Evolutionary conservation across 192 early-diverging fungal genomes (phyloP), one percentile per base, ranked within the genome.

Genomic region (Backusella morwellensis): DNA sequence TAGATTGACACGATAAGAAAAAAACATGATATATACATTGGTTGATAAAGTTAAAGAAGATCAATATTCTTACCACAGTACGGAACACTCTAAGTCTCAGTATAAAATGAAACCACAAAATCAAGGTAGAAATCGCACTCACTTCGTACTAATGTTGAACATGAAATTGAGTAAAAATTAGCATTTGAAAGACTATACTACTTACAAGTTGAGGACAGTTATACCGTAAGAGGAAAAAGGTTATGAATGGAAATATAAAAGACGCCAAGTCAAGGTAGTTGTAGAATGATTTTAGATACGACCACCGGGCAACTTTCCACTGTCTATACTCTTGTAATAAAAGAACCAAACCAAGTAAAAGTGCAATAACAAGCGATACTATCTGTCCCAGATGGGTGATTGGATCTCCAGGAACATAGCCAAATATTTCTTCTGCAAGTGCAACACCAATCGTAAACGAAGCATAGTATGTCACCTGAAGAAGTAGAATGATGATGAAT

Each of bases 51-150:
- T 34, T 21, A 21, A 36, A 19, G 38, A 9, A 7, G 21, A 59
- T 35, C 32, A 36, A 17, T 17, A 17, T 19, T 36, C 73, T 68
- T 75, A 67, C 74, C 14, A 75, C 66, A 29, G 19, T 23, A 35
- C 26, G 35, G 11, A 68, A n/a, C 26, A 75, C 42, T 4, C 74
- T 21, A 6, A 75, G 40, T 21, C 66, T 36, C 12, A 75, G 26
- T 42, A 75, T 75, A 44, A 36, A 66, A 21, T 75, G 74, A n/a
- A 47, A n/a, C 74, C 74, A 75, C n/a, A 75, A 35, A 35, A 75
- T 14, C 26, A 63, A 26, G 9, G 56, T 26, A 29, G 56, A 63
- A 29, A 63, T 14, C 0, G 56, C 21, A 63, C 56, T 29, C 9
- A 29, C 9, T 29, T 63, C 56, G 2, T 63, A 23, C 56, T 63